Evolutionary conservation across 768 basidiomycete genomes (phyloP).

Genomic region (Lyophyllum decastes): DNA sequence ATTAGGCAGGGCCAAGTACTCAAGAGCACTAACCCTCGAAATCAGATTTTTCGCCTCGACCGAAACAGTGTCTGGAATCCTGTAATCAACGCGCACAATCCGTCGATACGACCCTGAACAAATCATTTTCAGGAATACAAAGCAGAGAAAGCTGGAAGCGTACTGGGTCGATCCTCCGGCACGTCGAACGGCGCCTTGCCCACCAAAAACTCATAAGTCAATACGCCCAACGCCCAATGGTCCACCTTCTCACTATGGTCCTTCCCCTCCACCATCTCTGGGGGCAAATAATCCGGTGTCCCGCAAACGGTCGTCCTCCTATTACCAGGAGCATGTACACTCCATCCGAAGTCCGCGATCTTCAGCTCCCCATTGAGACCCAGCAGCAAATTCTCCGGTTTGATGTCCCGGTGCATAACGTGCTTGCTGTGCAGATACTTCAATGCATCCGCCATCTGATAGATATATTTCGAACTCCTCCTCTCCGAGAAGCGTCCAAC

Average conservation of each 20-base stretch:
- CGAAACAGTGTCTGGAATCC: conserved; percentile 57
- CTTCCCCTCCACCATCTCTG: conserved; percentile 95
- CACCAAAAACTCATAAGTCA: conserved; percentile 91
- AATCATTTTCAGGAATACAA: background rate
- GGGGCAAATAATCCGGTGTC: conserved; percentile 94
- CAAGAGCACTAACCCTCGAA: conserved; percentile 38
- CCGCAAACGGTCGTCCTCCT: conserved; percentile 90
- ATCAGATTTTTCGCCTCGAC: conserved; percentile 70
- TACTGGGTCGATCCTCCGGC: conserved; percentile 70
- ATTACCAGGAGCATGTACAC: conserved; percentile 92
- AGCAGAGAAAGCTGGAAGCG: conserved; percentile 20
- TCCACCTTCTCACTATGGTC: conserved; percentile 91
- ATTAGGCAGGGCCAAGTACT: background rate
- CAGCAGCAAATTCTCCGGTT: conserved; percentile 94
- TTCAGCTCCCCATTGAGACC: conserved; percentile 96
- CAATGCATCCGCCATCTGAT: conserved; percentile 97
- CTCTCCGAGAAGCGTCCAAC: conserved; percentile 86
- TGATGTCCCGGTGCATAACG: conserved; percentile 98
- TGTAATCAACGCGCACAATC: conserved; percentile 84
- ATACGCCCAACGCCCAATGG: conserved; percentile 93
- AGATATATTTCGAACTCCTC: conserved; percentile 85
- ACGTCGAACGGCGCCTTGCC: conserved; percentile 86
- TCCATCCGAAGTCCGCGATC: conserved; percentile 99
- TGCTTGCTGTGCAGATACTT: conserved; percentile 94
- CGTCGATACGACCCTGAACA: conserved; percentile 83